These are phyloP conservation scores for Fusarium penzigii DNA, from an alignment of 2,329 filamentous ascomycete genomes.

Conservation along the genomic window DNA sequence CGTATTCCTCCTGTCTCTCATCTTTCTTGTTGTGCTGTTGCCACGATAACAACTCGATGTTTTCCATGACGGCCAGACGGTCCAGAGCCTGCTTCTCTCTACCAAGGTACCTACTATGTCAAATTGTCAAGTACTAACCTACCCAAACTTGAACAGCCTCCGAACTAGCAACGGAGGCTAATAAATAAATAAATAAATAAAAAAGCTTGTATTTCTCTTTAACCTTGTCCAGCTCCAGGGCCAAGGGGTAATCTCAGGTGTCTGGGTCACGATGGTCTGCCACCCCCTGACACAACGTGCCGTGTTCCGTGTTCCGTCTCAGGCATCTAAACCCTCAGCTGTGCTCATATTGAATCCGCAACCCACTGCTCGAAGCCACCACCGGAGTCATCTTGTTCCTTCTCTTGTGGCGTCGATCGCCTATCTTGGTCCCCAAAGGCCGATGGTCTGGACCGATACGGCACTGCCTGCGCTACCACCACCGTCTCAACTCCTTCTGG, in stretches of 20 bases:
- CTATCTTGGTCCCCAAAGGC: conserved; percentile 4
- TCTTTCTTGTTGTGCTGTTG: neutral
- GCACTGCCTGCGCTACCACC: conserved; percentile 69
- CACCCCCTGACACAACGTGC: neutral
- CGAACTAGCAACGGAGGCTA: neutral
- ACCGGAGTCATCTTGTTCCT: conserved; percentile 11
- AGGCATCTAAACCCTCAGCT: too few relatives aligned
- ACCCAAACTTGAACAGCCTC: neutral
- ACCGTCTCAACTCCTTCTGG: conserved; percentile 82
- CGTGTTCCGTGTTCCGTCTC: neutral
- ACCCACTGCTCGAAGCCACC: conserved; percentile 33
- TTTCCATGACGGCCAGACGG: too few relatives aligned
- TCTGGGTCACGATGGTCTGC: neutral
- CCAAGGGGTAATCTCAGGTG: neutral
- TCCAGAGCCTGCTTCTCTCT: too few relatives aligned
- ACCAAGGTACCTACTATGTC: too few relatives aligned
- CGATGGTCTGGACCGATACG: conserved; percentile 30
- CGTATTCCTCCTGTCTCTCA: neutral
- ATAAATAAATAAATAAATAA: neutral
- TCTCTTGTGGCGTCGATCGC: conserved; percentile 3
- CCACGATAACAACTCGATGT: too few relatives aligned
- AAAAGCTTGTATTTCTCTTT: neutral
- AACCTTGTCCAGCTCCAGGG: neutral
- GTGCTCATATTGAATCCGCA: conserved; percentile 19
- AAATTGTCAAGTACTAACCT: too few relatives aligned